These are phyloP conservation scores for Penicillium griseofulvum DNA, from an alignment of 2,329 filamentous ascomycete species.

Conservation along the genomic window DNA sequence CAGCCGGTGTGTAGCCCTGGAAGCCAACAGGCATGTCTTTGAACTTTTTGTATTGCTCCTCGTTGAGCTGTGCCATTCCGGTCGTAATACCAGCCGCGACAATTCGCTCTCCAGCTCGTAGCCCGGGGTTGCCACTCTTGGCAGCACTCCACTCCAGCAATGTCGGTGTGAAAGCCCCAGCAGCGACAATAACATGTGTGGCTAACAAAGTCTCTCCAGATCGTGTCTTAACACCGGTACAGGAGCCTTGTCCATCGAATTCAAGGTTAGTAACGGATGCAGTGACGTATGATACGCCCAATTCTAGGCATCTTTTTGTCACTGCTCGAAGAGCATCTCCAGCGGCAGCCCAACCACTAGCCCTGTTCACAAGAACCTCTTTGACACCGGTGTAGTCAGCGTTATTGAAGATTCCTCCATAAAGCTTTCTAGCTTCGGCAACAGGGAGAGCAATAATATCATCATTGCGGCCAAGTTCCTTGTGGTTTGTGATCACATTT, in stretches of 20 bases:
- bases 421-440: conserved; percentile 55
- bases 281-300: conserved; percentile 60
- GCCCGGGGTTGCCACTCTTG: conserved; percentile 33
- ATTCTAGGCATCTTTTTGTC: conserved; percentile 51
- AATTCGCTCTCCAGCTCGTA: conserved; percentile 53
- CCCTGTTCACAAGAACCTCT: conserved; percentile 58
- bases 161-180: conserved; percentile 36
- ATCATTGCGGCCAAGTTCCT: conserved; percentile 48
- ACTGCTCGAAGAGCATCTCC: conserved; percentile 57
- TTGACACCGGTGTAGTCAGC: conserved; percentile 60
- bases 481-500: conserved; percentile 51
- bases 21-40: conserved; percentile 47
- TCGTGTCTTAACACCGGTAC: conserved; percentile 30
- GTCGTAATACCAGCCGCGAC: conserved; percentile 49
- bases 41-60: conserved; percentile 37
- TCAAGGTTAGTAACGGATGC: conserved; percentile 42
- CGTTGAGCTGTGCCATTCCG: conserved; percentile 48
- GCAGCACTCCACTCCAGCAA: conserved; percentile 48
- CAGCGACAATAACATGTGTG: conserved; percentile 27
- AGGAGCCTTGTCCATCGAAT: conserved; percentile 48
- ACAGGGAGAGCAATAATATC: conserved; percentile 49
- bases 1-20: conserved; percentile 44
- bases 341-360: conserved; percentile 63
- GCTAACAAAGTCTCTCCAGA: conserved; percentile 27
- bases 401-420: conserved; percentile 58